These are phyloP conservation scores for Rubia tinctorum DNA, from an alignment of 305 asterid species.

Conservation along the genomic window DNA sequence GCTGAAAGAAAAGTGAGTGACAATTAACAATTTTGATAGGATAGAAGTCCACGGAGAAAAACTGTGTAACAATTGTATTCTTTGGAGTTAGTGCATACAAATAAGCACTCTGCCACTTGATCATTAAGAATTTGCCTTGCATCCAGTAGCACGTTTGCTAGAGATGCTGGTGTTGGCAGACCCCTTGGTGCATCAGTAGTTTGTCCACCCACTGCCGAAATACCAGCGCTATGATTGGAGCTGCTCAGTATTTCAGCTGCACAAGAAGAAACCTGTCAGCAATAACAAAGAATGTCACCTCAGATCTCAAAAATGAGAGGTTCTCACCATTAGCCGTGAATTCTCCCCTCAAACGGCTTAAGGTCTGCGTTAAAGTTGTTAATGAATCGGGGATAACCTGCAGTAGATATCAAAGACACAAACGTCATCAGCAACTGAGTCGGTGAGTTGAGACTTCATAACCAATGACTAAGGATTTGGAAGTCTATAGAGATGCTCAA, in stretches of 20 bases:
- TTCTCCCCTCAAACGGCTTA: too few species aligned
- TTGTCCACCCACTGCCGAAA: slow-evolving; percentile 37
- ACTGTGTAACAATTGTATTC: background rate
- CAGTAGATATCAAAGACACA: slow-evolving; percentile 18
- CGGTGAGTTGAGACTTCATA: slow-evolving; percentile 14
- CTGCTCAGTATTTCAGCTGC: slow-evolving; percentile 48
- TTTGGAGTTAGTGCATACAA: slow-evolving; percentile 29
- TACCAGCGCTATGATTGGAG: slow-evolving; percentile 39
- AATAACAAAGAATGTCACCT: too few species aligned
- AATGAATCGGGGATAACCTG: slow-evolving; percentile 27
- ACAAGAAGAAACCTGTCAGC: slow-evolving; percentile 30
- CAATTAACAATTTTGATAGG: slow-evolving; percentile 2
- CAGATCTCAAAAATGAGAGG: slow-evolving; percentile 25
- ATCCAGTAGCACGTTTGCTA: too few species aligned
- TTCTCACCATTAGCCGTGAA: slow-evolving; percentile 30
- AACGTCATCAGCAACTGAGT: slow-evolving; percentile 9
- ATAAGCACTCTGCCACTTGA: too few species aligned
- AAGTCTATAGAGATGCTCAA: slow-evolving; percentile 5
- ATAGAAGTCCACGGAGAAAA: slow-evolving; percentile 2
- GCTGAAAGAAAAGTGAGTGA: slow-evolving; percentile 44
- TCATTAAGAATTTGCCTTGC: too few species aligned
- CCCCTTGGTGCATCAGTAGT: slow-evolving; percentile 39
- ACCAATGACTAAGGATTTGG: background rate
- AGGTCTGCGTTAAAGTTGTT: too few species aligned
- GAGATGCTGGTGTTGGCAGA: too few species aligned